phyloP scores from a whole-genome alignment of 176 grass and related monocot species.

The Elymus sibiricus region DNA sequence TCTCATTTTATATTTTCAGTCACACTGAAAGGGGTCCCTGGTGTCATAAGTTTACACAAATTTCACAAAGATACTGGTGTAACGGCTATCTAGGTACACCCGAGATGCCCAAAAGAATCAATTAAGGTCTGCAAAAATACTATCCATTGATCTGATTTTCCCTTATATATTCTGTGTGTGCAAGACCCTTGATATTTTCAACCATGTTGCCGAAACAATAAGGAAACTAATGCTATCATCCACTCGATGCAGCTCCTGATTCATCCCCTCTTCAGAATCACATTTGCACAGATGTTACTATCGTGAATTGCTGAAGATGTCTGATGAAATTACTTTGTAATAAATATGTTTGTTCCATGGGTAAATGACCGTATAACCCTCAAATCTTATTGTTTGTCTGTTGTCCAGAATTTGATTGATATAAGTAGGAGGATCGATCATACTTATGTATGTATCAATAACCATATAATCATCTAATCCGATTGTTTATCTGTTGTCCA shows the following conservation, averaged over 20 bases:
- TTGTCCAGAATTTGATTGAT: no score
- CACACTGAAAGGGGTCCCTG: no score
- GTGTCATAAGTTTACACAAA: no score
- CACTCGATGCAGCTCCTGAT: background rate
- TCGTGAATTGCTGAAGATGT: background rate
- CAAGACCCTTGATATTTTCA: background rate
- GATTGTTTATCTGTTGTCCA: no score
- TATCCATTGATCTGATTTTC: background rate
- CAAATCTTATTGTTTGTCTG: no score
- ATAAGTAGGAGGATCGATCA: no score
- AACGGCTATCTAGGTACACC: background rate
- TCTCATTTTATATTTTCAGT: no score
- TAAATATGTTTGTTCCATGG: no score
- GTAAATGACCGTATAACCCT: no score
- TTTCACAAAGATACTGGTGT: background rate
- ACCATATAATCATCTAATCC: no score
- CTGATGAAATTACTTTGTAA: background rate
- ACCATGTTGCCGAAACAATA: background rate
- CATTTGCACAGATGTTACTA: background rate
- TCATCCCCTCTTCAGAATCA: background rate
- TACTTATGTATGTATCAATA: no score
- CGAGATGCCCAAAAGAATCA: background rate
- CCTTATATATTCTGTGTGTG: background rate
- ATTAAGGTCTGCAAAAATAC: background rate
- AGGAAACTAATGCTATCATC: background rate